Evolutionary conservation across 768 basidiomycete species (phyloP), one percentile per base, ranked within the genome.

Genomic region (Paxillus ammoniavirescens): DNA sequence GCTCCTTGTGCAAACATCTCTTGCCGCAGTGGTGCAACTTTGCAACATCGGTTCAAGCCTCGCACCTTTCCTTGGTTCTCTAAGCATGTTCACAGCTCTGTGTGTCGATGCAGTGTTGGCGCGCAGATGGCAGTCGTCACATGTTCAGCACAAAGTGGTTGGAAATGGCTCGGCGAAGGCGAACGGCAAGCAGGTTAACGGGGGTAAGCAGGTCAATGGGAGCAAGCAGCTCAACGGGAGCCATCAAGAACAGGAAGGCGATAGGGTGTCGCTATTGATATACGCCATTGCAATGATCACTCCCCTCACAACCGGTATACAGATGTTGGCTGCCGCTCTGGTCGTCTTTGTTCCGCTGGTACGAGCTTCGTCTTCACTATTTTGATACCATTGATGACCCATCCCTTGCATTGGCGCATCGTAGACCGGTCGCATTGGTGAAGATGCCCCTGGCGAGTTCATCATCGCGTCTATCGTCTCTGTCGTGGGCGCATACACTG

Each of bases 281-380:
- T 93, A 94, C 63, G 80, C 77, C 0, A 44, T 91, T 18, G 89
- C 78, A 0, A 79, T 82, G 70, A 53, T 73, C 10, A 64, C 81
- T 41, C 84, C 83, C 8, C 66, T 90, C 23, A 63, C 83, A 9
- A 74, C 79, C 0, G 86, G 88, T 18, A 70, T 78, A 0, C 76
- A 89, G 60, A 63, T 90, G 33, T 64, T 83, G 37, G 67, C 80
- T 40, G 77, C 83, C 5, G 82, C 88, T 3, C 61, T 91, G 41
- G 90, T 95, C 42, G 87, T 98, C 18, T 97, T 98, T 62, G 91
- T 96, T 0, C 96, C 96, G 7, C 70, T 97, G 63, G 89, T 89
- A 57, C 48, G 81, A 2, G 35, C 10, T 35, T 35, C 13, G 21
- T 46, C 26, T 13, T 15, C 7, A 9, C 15, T 1, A 7, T 70